A percentile compares a stretch with the other conserved stretches of the same genome.
Conservation (phyloP, 805 yeast species). For the Metschnikowia arizonensis region DNA sequence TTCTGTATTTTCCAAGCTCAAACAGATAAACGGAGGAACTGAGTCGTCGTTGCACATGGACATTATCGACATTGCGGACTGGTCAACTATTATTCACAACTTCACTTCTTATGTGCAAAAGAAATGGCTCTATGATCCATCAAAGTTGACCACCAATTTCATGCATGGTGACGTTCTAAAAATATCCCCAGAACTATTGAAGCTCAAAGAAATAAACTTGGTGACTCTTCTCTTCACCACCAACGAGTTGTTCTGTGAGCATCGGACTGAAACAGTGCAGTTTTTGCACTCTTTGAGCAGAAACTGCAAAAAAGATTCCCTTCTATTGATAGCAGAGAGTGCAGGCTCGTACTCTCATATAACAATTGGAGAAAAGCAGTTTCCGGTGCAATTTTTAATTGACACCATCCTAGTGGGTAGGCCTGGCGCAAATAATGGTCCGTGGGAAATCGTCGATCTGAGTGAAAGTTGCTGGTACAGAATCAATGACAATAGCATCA, state of each 20-base stretch:
- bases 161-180: constrained; percentile 30
- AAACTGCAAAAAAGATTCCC: constrained; percentile 52
- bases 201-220: constrained; percentile 34
- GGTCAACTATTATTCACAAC: constrained; percentile 53
- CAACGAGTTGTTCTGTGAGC: constrained; percentile 74
- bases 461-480: constrained; percentile 85
- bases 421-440: constrained; percentile 38
- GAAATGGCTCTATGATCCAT: constrained; percentile 49
- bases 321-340: constrained; percentile 71
- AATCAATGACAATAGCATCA: constrained; percentile 42
- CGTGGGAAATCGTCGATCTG: constrained; percentile 62
- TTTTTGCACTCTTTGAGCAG: constrained; percentile 35
- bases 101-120: constrained; percentile 41
- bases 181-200: constrained; percentile 14
- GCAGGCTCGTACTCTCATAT: constrained; percentile 89
- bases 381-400: constrained; percentile 77
- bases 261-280: constrained; percentile 56
- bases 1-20: constrained; percentile 48
- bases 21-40: constrained; percentile 31
- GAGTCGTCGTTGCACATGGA: constrained; percentile 41
- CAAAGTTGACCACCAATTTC: constrained; percentile 28
- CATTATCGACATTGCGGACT: constrained; percentile 75
- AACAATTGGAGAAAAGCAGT: constrained; percentile 65
- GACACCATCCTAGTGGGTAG: constrained; percentile 66
- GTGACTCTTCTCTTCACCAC: constrained; percentile 81